phyloP scores from a whole-genome alignment of 1,284 basidiomycete genomes.

The Paramarasmius palmivorus region DNA sequence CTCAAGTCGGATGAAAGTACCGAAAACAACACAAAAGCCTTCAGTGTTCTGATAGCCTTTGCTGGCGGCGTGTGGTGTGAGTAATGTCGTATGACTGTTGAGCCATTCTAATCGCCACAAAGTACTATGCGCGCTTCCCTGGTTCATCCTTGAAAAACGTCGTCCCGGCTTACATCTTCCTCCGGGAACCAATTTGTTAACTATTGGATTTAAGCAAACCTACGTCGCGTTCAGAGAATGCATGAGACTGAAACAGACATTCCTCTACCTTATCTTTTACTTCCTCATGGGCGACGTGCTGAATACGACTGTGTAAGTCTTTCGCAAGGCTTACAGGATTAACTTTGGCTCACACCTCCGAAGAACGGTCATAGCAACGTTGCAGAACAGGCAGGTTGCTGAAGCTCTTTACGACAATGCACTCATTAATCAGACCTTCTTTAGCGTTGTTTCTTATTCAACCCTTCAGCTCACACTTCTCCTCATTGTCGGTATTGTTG shows the following conservation, averaged over 20 bases:
- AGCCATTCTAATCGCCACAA: slow-evolving; percentile 8
- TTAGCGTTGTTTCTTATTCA: slow-evolving; percentile 63
- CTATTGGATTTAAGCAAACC: slow-evolving; percentile 72
- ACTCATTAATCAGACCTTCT: slow-evolving; percentile 7
- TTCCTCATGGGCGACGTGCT: slow-evolving; percentile 79
- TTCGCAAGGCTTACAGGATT: neutral
- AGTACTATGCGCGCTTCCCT: slow-evolving; percentile 76
- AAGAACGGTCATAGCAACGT: slow-evolving; percentile 75
- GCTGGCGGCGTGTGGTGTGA: slow-evolving; percentile 74
- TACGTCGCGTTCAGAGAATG: slow-evolving; percentile 70
- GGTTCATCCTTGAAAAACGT: slow-evolving; percentile 74
- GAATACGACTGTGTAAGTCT: slow-evolving; percentile 69
- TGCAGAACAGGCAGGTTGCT: slow-evolving; percentile 68
- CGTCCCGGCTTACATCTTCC: slow-evolving; percentile 70
- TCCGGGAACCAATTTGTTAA: slow-evolving; percentile 59
- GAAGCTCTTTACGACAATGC: neutral
- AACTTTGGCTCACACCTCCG: neutral
- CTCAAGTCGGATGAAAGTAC: slow-evolving; percentile 62
- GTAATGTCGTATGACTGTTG: slow-evolving; percentile 24
- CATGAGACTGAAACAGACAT: slow-evolving; percentile 72
- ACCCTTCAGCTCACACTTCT: slow-evolving; percentile 69
- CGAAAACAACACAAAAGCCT: slow-evolving; percentile 77
- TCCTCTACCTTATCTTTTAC: slow-evolving; percentile 74
- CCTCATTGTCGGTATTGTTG: slow-evolving; percentile 74
- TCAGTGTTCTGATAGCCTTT: slow-evolving; percentile 76